Conservation (phyloP, 371 early-diverging fungal genomes). For the Mortierella sp. region DNA sequence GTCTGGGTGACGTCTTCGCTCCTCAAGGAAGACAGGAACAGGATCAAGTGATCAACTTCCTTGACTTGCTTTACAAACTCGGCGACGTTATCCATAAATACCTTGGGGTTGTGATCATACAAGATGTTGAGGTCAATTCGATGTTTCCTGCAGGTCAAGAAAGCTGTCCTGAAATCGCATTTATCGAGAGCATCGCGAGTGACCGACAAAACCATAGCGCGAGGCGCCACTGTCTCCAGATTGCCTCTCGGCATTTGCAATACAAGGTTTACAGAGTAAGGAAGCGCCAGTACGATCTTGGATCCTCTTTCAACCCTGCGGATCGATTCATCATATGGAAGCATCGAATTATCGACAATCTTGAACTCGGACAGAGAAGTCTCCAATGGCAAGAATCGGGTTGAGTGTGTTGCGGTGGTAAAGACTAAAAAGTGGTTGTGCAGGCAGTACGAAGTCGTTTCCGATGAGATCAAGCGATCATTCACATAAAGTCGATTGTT, state of each 20-base stretch:
- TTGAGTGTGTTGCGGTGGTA: conserved; percentile 88
- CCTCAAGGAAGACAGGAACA: conserved; percentile 88
- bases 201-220: conserved; percentile 88
- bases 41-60: conserved; percentile 89
- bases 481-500: conserved; percentile 88
- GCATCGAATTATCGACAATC: conserved; percentile 63
- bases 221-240: conserved; percentile 94
- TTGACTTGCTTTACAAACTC: conserved; percentile 83
- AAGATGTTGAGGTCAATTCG: conserved; percentile 94
- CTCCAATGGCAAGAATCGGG: conserved; percentile 74
- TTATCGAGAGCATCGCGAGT: conserved; percentile 80
- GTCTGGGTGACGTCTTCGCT: conserved; percentile 61
- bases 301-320: conserved; percentile 94
- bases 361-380: conserved; percentile 59
- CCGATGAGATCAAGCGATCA: conserved; percentile 73
- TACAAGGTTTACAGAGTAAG: conserved; percentile 79
- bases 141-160: conserved; percentile 88
- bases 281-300: conserved; percentile 83
- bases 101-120: conserved; percentile 79
- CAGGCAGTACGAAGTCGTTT: conserved; percentile 89
- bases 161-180: conserved; percentile 84
- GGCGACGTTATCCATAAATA: conserved; percentile 75
- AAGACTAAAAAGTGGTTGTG: conserved; percentile 86
- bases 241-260: conserved; percentile 98
- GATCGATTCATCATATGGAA: conserved; percentile 78